A percentile compares a stretch with the other conserved stretches of the same genome.
These are phyloP conservation scores for Suillus luteus DNA, from an alignment of 768 basidiomycete genomes.

Conservation along the genomic window DNA sequence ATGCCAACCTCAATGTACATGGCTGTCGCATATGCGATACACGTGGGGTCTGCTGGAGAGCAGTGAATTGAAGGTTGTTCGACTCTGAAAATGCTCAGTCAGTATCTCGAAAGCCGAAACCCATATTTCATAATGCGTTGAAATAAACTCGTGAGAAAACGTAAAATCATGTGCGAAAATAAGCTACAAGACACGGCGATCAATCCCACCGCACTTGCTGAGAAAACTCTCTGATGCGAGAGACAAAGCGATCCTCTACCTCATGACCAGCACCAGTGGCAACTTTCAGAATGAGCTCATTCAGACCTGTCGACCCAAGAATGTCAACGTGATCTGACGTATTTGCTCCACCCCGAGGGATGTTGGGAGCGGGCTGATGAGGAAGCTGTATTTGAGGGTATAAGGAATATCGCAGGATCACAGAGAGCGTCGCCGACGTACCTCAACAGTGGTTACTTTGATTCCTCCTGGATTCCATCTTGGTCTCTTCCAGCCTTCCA, in stretches of 20 bases:
- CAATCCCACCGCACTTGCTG: slow-evolving; percentile 78
- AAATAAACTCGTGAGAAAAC: neutral
- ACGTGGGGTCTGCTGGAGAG: neutral
- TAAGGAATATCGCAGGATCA: slow-evolving; percentile 1
- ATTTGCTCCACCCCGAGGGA: slow-evolving; percentile 87
- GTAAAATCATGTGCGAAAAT: neutral
- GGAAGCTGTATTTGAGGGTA: slow-evolving; percentile 56
- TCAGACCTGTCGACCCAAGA: slow-evolving; percentile 75
- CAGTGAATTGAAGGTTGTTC: neutral
- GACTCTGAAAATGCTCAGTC: neutral
- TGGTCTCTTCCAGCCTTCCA: slow-evolving; percentile 88
- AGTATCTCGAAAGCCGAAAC: neutral
- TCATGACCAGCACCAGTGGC: slow-evolving; percentile 82
- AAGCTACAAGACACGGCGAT: slow-evolving; percentile 13
- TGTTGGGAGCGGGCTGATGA: slow-evolving; percentile 71
- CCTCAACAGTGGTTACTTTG: slow-evolving; percentile 84
- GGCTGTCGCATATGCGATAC: neutral
- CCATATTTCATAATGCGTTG: neutral
- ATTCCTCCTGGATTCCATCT: slow-evolving; percentile 95
- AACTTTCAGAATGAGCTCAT: slow-evolving; percentile 89
- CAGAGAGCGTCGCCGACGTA: slow-evolving; percentile 34
- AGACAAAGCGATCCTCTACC: slow-evolving; percentile 69
- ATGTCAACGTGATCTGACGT: slow-evolving; percentile 92
- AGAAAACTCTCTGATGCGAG: slow-evolving; percentile 77
- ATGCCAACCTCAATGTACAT: neutral